phyloP scores from a whole-genome alignment of 2,329 filamentous ascomycete species.

The Phialophora tarda region DNA sequence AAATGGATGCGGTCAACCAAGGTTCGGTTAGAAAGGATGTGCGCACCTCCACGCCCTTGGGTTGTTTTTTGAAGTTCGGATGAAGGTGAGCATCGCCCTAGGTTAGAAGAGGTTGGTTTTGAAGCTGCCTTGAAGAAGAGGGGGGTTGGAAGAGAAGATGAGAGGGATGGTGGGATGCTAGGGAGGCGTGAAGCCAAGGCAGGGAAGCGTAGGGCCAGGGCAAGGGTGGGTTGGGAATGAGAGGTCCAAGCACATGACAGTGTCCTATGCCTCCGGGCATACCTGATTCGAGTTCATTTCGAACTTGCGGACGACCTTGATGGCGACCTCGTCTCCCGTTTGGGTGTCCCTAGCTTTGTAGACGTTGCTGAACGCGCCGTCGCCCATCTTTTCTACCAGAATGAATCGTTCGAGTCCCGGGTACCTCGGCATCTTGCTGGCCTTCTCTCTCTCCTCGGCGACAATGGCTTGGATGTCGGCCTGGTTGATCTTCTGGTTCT shows the following conservation, averaged over 20 bases:
- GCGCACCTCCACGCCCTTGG: conserved; percentile 97
- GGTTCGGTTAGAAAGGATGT: conserved; percentile 43
- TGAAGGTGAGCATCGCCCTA: conserved; percentile 93
- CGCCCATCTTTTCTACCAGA: conserved; percentile 95
- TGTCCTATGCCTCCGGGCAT: conserved; percentile 54
- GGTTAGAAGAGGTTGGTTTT: conserved; percentile 58
- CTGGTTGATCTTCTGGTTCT: conserved; percentile 61
- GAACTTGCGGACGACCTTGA: conserved; percentile 98
- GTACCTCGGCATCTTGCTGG: conserved; percentile 83
- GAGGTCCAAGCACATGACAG: conserved; percentile 29
- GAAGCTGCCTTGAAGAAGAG: conserved; percentile 40
- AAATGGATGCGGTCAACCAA: conserved; percentile 38
- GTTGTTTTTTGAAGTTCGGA: conserved; percentile 93
- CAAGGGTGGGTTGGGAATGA: conserved; percentile 35
- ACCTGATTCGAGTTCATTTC: conserved; percentile 99
- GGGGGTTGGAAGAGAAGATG: conserved; percentile 40
- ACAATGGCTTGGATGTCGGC: conserved; percentile 82
- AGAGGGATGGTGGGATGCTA: conserved; percentile 33
- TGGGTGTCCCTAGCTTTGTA: conserved; percentile 82
- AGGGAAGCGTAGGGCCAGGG: conserved; percentile 22
- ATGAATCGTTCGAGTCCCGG: conserved; percentile 85
- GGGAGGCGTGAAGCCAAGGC: conserved; percentile 1
- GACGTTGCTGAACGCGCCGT: conserved; percentile 98
- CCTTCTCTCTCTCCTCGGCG: conserved; percentile 86
- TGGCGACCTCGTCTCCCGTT: conserved; percentile 77